A percentile compares a stretch with the other conserved stretches of the same genome.
phyloP scores from a whole-genome alignment of 106 monocot species.

The Allium fistulosum region DNA sequence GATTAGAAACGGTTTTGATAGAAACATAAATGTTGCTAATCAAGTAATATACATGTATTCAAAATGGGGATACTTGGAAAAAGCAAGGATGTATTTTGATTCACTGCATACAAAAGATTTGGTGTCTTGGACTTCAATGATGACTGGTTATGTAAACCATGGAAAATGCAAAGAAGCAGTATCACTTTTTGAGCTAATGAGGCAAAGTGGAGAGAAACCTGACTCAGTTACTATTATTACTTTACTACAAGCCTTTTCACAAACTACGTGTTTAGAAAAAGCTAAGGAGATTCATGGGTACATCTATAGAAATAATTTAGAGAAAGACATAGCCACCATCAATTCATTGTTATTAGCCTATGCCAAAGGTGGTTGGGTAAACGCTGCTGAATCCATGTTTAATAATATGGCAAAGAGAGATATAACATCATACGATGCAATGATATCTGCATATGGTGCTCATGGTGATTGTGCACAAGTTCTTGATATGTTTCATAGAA shows the following conservation, averaged over 20 bases:
- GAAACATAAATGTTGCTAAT: constrained; percentile 40
- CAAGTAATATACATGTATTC: constrained; percentile 52
- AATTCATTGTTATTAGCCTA: constrained; percentile 52
- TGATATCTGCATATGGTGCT: constrained; percentile 53
- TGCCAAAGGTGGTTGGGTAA: constrained; percentile 52
- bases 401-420: constrained; percentile 14
- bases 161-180: constrained; percentile 36
- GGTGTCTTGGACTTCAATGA: constrained; percentile 63
- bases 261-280: constrained; percentile 16
- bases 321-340: constrained; percentile 17
- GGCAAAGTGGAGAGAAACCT: constrained; percentile 18
- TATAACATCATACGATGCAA: constrained; percentile 39
- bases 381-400: constrained; percentile 27
- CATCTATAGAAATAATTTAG: constrained; percentile 14
- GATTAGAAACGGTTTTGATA: constrained; percentile 17
- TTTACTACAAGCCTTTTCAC: constrained; percentile 38
- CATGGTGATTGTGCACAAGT: constrained; percentile 34
- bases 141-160: constrained; percentile 42
- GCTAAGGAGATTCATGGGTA: constrained; percentile 48
- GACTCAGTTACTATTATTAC: constrained; percentile 34
- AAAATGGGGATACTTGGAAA: constrained; percentile 25
- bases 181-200: constrained; percentile 41
- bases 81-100: constrained; percentile 34
- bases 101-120: constrained; percentile 33
- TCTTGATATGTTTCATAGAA: constrained; percentile 34